These are phyloP conservation scores for Filosporella fistucella DNA, from an alignment of 495 filamentous ascomycete genomes.

Conservation along the genomic window DNA sequence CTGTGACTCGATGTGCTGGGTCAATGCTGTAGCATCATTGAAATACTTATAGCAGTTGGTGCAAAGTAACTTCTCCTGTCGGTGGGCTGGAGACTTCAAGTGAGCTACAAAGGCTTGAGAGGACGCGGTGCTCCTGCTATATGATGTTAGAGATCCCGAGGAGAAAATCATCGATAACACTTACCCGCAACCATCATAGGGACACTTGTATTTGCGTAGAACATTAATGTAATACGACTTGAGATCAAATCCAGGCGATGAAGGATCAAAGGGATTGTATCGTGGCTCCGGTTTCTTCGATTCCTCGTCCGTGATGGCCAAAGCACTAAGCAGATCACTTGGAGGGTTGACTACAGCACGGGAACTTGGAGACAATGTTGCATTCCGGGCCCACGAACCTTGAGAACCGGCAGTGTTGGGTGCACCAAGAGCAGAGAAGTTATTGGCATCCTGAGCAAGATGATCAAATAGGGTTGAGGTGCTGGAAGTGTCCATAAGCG, in stretches of 20 bases:
- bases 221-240: constrained; percentile 22
- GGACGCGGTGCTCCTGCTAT: constrained; percentile 28
- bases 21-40: constrained; percentile 22
- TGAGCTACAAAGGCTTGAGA: constrained; percentile 23
- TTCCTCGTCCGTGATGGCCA: not conserved
- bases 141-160: not conserved
- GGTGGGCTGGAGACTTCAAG: constrained; percentile 29
- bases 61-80: constrained; percentile 24
- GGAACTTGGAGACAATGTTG: not conserved
- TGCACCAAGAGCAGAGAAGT: too few species aligned
- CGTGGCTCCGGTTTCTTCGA: too few species aligned
- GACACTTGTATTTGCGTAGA: constrained; percentile 33
- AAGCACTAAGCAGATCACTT: not conserved
- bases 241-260: constrained; percentile 26
- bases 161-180: constrained; percentile 3
- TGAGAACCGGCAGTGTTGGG: not conserved
- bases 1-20: constrained; percentile 31
- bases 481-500: too few species aligned
- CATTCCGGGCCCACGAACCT: not conserved
- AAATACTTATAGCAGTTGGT: constrained; percentile 28
- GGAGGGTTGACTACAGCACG: constrained; percentile 2
- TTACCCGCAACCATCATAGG: constrained; percentile 35
- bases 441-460: too few species aligned
- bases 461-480: too few species aligned
- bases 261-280: constrained; percentile 25